Evolutionary conservation across 2,329 filamentous ascomycete species (phyloP), one percentile per base, ranked within the genome.

Genomic region (Parastagonospora nodorum): DNA sequence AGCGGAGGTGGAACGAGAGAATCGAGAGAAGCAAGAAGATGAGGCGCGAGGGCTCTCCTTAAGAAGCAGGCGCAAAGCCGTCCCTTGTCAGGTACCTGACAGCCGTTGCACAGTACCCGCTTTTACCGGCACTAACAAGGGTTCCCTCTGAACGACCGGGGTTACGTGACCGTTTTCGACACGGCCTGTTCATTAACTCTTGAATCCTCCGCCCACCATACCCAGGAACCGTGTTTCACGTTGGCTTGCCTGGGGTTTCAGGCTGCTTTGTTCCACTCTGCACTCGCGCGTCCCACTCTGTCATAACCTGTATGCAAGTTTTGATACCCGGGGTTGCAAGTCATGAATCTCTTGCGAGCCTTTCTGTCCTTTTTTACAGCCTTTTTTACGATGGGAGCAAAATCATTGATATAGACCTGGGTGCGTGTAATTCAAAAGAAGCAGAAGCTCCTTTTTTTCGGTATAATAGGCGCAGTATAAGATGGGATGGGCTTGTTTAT

Each of bases 1-100:
- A 96, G 80, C 84, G 90, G 24, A 77, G 74, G 64, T 80, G 78
- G 78, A 72, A 77, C 48, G 77, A 79, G 64, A 69, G 78, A 53
- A 75, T 72, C 61, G 78, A 78, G 69, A 71, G 61, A 52, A 66
- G 67, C 55, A 75, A 74, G 66, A 74, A 74, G 58, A 60, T 62
- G 50, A 67, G 64, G 68, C 70, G 70, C 56, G 69, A 73, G 38
- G 61, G 60, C 50, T 73, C 70, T 51, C 70, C 69, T 72, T 73
- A 72, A 73, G 62, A 69, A 61, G 53, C 54, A 33, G 49, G 53
- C 52, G 48, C 55, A 45, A 54, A 50, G 48, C 55, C 48, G 51
- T 48, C 59, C 51, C 58, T 24, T 24, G 19, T 24, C 19, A 24
- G 60, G 56, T 61, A 45, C n/a, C 12, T 33, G 29, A 58, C 41